phyloP scores from a whole-genome alignment of 306 rosid species.

The Cucurbita ficifolia region DNA sequence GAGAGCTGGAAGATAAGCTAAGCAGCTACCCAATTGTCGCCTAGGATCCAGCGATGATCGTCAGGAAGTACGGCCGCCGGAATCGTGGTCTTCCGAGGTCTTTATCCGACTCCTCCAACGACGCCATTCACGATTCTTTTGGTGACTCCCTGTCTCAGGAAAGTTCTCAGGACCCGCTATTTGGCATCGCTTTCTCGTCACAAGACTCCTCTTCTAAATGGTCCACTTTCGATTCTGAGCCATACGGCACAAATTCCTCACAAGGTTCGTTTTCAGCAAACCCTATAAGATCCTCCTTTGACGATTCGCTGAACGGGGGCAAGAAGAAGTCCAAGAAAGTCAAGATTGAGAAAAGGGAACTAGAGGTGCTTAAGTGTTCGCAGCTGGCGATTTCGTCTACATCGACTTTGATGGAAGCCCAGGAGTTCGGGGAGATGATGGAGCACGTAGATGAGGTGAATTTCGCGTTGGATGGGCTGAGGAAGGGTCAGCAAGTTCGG shows the following conservation, averaged over 20 bases:
- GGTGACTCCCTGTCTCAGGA: constrained; percentile 43
- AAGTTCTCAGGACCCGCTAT: constrained; percentile 24
- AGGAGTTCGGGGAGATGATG: constrained; percentile 99
- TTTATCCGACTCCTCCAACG: constrained; percentile 43
- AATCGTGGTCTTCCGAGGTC: constrained; percentile 41
- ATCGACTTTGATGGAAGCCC: constrained; percentile 93
- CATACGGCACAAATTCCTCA: constrained; percentile 22
- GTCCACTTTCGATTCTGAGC: constrained; percentile 66
- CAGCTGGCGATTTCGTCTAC: constrained; percentile 41
- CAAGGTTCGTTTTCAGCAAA: constrained; percentile 10
- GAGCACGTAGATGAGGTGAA: constrained; percentile 95
- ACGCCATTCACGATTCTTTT: constrained; percentile 45
- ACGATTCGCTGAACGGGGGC: constrained; percentile 22
- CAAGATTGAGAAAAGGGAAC: constrained; percentile 12
- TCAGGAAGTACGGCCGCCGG: constrained; percentile 91
- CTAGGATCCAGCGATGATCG: constrained; percentile 44
- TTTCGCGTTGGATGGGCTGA: constrained; percentile 83
- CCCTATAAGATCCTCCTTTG: constrained; percentile 17
- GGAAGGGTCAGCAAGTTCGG: constrained; percentile 77
- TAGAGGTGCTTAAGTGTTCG: constrained; percentile 9
- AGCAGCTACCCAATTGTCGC: neutral
- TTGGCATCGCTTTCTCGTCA: constrained; percentile 49
- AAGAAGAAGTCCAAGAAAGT: constrained; percentile 41
- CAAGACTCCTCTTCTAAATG: constrained; percentile 71
- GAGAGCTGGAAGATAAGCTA: neutral